Conservation (phyloP, 345 rosid genomes). For the Abelmoschus esculentus region DNA sequence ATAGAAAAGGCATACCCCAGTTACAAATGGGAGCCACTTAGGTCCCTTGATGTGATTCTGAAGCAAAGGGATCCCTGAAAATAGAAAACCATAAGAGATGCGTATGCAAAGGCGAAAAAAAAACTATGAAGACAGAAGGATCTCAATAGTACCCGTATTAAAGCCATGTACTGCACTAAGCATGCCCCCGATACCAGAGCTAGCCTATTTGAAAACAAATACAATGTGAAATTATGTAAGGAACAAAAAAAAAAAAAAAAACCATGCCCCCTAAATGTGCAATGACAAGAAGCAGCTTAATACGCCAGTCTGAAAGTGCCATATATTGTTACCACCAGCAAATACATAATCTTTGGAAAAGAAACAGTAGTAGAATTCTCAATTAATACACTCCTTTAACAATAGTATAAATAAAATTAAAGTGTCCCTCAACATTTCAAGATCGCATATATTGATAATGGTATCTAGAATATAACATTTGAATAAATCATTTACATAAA, state of each 20-base stretch:
- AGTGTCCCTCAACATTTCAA: neutral
- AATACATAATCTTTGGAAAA: neutral
- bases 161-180: constrained; percentile 82
- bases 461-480: neutral
- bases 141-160: constrained; percentile 49
- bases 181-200: constrained; percentile 81
- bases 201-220: constrained; percentile 44
- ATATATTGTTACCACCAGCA: neutral
- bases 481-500: neutral
- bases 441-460: neutral
- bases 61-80: constrained; percentile 71
- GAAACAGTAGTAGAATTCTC: neutral
- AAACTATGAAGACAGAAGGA: constrained; percentile 2
- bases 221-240: neutral
- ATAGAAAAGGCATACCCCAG: constrained; percentile 43
- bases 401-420: neutral
- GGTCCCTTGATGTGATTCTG: constrained; percentile 71
- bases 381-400: neutral
- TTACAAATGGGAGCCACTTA: constrained; percentile 73
- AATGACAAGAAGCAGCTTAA: neutral
- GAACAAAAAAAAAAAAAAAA: too few relatives aligned
- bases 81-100: constrained; percentile 7
- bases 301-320: neutral
- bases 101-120: neutral
- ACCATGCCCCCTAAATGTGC: neutral